A percentile compares a stretch with the other conserved stretches of the same genome.
Conservation (phyloP, 2,329 filamentous ascomycete species). For the Fusarium sp. region DNA sequence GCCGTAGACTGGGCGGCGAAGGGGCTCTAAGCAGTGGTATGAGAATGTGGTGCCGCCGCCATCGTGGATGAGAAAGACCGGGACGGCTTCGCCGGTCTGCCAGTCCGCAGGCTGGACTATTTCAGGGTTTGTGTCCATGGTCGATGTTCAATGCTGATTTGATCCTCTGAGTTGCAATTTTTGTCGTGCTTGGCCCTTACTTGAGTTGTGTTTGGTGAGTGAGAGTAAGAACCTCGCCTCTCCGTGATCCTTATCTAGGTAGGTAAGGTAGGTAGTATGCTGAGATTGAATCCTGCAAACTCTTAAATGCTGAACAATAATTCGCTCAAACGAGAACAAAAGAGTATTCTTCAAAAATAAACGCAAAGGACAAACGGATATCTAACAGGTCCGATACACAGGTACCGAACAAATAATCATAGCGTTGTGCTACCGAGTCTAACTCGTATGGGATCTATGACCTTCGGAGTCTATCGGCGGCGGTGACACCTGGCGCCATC, state of each 20-base stretch:
- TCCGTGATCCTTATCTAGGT: neutral
- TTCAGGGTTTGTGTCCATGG: slow-evolving; percentile 49
- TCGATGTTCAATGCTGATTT: neutral
- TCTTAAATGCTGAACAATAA: slow-evolving; percentile 18
- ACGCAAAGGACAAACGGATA: neutral
- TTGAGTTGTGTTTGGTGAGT: neutral
- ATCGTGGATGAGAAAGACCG: slow-evolving; percentile 69
- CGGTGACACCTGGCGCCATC: slow-evolving; percentile 15
- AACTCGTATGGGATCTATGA: neutral
- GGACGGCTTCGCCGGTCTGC: slow-evolving; percentile 49
- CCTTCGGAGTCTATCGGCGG: slow-evolving; percentile 13
- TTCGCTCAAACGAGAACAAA: slow-evolving; percentile 28
- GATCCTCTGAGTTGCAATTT: neutral
- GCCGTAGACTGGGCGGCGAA: slow-evolving; percentile 63
- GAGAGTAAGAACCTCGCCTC: neutral
- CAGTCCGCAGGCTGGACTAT: slow-evolving; percentile 51
- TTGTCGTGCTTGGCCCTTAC: neutral
- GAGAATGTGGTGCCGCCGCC: slow-evolving; percentile 70
- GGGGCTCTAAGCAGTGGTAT: slow-evolving; percentile 64
- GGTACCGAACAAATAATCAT: neutral
- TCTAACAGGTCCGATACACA: neutral
- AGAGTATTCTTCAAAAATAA: neutral
- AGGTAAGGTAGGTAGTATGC: neutral
- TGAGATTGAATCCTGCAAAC: slow-evolving; percentile 6
- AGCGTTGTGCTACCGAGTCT: neutral